phyloP scores from a whole-genome alignment of 192 early-diverging fungal species.

The Spizellomyces sp. region DNA sequence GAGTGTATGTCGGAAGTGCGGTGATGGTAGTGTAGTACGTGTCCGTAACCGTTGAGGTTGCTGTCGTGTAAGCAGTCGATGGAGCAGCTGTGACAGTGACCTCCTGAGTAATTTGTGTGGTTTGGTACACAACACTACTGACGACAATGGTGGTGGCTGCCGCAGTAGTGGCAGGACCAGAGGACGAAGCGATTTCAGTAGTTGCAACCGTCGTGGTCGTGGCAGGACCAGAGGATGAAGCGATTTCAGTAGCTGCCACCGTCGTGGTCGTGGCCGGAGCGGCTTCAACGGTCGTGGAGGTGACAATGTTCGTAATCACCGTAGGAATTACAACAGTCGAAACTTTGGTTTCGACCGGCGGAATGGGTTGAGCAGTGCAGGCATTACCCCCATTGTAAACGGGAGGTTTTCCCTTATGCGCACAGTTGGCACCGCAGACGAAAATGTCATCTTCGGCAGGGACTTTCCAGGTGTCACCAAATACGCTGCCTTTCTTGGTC shows the following conservation, averaged over 20 bases:
- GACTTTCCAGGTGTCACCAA: slow-evolving; percentile 25
- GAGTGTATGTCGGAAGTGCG: slow-evolving; percentile 19
- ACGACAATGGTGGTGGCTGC: neutral
- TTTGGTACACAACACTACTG: neutral
- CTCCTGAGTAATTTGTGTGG: slow-evolving; percentile 3
- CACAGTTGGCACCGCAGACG: slow-evolving; percentile 17
- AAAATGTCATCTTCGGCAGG: slow-evolving; percentile 23
- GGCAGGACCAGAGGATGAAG: neutral
- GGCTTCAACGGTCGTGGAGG: neutral
- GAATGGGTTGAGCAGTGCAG: neutral
- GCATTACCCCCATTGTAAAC: neutral
- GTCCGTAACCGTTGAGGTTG: slow-evolving; percentile 19
- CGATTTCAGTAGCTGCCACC: neutral
- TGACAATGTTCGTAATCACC: slow-evolving; percentile 4
- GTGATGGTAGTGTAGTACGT: slow-evolving; percentile 32
- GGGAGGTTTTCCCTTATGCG: neutral
- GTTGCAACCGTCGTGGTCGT: neutral
- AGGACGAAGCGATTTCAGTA: neutral
- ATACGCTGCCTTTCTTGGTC: slow-evolving; percentile 5
- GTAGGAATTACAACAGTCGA: slow-evolving; percentile 5
- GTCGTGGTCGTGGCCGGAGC: neutral
- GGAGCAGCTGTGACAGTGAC: slow-evolving; percentile 1
- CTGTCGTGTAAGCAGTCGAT: neutral
- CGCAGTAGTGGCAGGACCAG: neutral
- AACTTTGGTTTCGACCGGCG: neutral